Evolutionary conservation across 1,139 yeast genomes (phyloP), one percentile per base, ranked within the genome.

Genomic region (Yamadazyma blattariae): DNA sequence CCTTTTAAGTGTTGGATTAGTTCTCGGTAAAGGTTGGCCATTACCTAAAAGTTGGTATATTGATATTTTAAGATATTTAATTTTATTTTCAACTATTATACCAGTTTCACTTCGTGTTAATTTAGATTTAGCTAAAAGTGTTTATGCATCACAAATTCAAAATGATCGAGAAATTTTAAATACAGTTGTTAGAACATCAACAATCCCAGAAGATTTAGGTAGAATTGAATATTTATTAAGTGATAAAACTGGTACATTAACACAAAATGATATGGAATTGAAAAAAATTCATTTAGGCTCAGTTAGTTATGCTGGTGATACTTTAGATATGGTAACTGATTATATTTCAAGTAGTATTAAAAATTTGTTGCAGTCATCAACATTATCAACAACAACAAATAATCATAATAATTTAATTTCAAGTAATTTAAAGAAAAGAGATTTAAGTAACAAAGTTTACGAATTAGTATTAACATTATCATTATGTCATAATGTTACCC

Each of bases 231-330:
- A 92, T 57, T 64, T 94, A 37, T 68, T 94, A 30, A 83, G 92
- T 45, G 99, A 94, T 58, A 94, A 94, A 57, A 94, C 99, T 0
- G 99, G 99, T 17, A 94, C 99, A 0, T 71, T 94, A 46, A 94
- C 99, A 6, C 97, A 92, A 58, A 94, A 94, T 57, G 98, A 94
- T 57, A 94, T 94, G 99, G 96, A 89, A 53, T 68, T 94, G 75
- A 89, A 87, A 49, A 90, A 90, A 56, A 67, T 94, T 28, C 98
- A 94, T 56, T 68, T 94, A 29, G 98, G 98, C 7, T 74, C 92
- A 0, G 95, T 92, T 9, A 83, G 96, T 17, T 94, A 89, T 54
- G 89, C 96, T 7, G 85, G 86, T 14, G 98, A 92, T 50, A 80
- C 96, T 1, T 75, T 92, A 76, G 97, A 90, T 55, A 83, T 90